Base-by-base conservation (phyloP, 2,329 filamentous ascomycete genomes). In the Diaporthe sp. region DNA sequence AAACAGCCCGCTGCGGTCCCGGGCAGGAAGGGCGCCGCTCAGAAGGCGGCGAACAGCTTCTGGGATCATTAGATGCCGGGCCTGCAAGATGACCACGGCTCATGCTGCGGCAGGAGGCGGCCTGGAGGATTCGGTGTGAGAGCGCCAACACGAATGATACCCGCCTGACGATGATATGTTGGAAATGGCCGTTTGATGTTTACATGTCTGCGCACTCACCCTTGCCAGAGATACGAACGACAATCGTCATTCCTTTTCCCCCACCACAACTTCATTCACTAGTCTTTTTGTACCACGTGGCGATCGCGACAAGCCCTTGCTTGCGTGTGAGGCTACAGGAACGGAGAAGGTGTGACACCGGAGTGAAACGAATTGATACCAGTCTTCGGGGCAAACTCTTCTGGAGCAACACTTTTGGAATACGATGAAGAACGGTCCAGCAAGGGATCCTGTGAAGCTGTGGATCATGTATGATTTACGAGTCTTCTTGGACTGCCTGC, bases 11-110 rank as follows among this genome's bases (percentile, higher is more conserved):
- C 81, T 70, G 79, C 82, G 13, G 82, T 83, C 10, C 82, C 84
- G 7, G 85, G 85, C 57, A 85, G 86, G 80, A 86, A 85, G 81
- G 83, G 80, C 72, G 79, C 80, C 71, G 79, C 83, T 31, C 79
- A 82, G 72, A 84, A 85, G 83, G 77, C 80, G 28, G 77, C 60
- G 57, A 79, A 80, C 53, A 84, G 81, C 81, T 86, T 88, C 75
- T 90, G 88, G 88, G 86, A 88, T 77, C 88, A 86, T 79, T 89
- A 83, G 81, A 77, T 31, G 70, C 55, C 44, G 37, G 60, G 31
- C 25, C 47, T 25, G 39, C 60, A 42, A 75, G 39, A 22, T 39
- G 65, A 22, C 37, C 63, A 57, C 37, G 20, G 65, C 44, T 39
- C 71, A 58, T 42, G 68, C 39, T 42, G 53, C 57, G 70, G 53